These are phyloP conservation scores for Daldinia grandis DNA, from an alignment of 495 filamentous ascomycete species.

Conservation along the genomic window DNA sequence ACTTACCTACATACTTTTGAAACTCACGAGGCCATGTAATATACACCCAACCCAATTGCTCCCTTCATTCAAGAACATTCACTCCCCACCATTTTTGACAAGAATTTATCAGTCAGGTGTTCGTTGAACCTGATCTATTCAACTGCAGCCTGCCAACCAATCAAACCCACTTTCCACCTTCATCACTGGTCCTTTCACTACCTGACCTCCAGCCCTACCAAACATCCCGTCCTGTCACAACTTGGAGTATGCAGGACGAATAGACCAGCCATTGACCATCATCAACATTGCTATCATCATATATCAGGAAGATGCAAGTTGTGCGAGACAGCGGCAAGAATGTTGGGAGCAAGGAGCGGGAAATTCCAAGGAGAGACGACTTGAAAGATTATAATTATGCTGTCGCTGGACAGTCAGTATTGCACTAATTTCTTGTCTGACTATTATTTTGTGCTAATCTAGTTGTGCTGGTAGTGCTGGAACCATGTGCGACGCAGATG, in stretches of 20 bases:
- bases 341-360: conserved; percentile 29
- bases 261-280: conserved; percentile 17
- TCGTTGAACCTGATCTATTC: background rate
- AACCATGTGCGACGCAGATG: conserved; percentile 84
- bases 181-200: conserved; percentile 3
- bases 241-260: conserved; percentile 18
- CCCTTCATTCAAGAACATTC: conserved; percentile 1
- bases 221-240: background rate
- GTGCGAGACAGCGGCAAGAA: conserved; percentile 37
- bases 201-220: conserved; percentile 11
- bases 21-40: conserved; percentile 9
- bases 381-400: conserved; percentile 79
- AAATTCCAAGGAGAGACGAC: conserved; percentile 59
- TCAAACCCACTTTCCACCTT: conserved; percentile 28
- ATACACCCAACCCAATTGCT: background rate
- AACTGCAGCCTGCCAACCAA: conserved; percentile 7
- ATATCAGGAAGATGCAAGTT: conserved; percentile 42
- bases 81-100: background rate
- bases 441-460: conserved; percentile 19
- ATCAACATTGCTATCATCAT: conserved; percentile 4
- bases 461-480: conserved; percentile 71
- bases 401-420: conserved; percentile 92
- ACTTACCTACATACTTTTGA: conserved; percentile 3
- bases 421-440: conserved; percentile 10
- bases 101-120: background rate